These are phyloP conservation scores for Orychophragmus violaceus DNA, from an alignment of 345 rosid genomes.

Conservation along the genomic window DNA sequence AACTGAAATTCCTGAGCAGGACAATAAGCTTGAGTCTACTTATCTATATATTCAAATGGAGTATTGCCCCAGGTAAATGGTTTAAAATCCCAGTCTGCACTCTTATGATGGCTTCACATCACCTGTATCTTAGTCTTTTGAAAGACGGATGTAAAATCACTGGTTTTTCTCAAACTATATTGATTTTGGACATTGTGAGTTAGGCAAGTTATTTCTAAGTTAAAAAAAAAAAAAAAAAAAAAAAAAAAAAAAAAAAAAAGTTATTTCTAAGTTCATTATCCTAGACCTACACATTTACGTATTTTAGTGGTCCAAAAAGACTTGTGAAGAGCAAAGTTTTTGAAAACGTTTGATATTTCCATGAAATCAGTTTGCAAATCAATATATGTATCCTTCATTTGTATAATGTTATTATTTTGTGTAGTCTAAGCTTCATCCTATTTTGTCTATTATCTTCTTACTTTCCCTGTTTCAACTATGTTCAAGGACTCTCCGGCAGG, in stretches of 20 bases:
- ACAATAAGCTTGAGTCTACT: slow-evolving; percentile 64
- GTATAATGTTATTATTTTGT: background rate
- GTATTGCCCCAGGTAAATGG: slow-evolving; percentile 77
- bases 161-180: background rate
- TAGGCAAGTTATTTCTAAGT: background rate
- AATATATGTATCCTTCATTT: background rate
- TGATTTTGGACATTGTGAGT: background rate
- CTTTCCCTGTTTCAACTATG: background rate
- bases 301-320: background rate
- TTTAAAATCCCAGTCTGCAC: background rate
- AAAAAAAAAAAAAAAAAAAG: too few species aligned
- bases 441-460: slow-evolving; percentile 14
- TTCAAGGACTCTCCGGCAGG: slow-evolving; percentile 83
- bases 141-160: background rate
- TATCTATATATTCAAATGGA: slow-evolving; percentile 97
- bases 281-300: background rate
- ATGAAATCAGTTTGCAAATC: background rate
- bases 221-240: too few species aligned
- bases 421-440: background rate
- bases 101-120: background rate
- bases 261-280: background rate
- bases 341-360: background rate
- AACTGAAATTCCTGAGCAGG: slow-evolving; percentile 52
- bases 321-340: background rate
- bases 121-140: background rate